phyloP scores from a whole-genome alignment of 352 stramenopile species.

The Phytophthora litchii region DNA sequence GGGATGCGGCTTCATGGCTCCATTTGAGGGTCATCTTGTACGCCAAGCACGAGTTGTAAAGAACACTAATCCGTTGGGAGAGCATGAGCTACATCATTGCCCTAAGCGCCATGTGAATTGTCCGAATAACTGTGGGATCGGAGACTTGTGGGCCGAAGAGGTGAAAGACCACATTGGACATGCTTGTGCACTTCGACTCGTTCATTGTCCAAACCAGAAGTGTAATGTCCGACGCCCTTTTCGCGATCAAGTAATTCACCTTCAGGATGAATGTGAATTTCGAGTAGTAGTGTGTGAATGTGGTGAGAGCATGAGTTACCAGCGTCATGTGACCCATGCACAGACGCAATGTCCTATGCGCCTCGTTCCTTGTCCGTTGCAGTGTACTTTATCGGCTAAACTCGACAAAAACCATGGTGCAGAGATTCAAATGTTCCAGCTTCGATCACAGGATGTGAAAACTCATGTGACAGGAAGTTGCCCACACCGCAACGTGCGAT shows the following conservation, averaged over 20 bases:
- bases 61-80: constrained; percentile 42
- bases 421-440: constrained; percentile 26
- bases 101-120: constrained; percentile 58
- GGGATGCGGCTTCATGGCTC: constrained; percentile 66
- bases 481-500: constrained; percentile 56
- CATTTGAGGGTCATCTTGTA: constrained; percentile 33
- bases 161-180: constrained; percentile 39
- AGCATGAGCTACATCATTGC: constrained; percentile 54
- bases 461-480: constrained; percentile 55
- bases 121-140: constrained; percentile 24
- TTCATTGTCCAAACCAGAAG: constrained; percentile 57
- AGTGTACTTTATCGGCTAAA: constrained; percentile 25
- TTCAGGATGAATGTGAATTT: constrained; percentile 49
- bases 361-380: constrained; percentile 55
- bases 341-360: constrained; percentile 51
- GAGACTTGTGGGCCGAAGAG: constrained; percentile 52
- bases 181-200: constrained; percentile 47
- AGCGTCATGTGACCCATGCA: constrained; percentile 55
- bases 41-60: constrained; percentile 31
- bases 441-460: constrained; percentile 48
- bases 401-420: neutral
- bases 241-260: constrained; percentile 34
- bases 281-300: constrained; percentile 56
- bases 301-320: constrained; percentile 59
- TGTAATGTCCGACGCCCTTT: constrained; percentile 39